These are phyloP conservation scores for Zanthoxylum bungeanum DNA, from an alignment of 345 rosid species.

Conservation along the genomic window DNA sequence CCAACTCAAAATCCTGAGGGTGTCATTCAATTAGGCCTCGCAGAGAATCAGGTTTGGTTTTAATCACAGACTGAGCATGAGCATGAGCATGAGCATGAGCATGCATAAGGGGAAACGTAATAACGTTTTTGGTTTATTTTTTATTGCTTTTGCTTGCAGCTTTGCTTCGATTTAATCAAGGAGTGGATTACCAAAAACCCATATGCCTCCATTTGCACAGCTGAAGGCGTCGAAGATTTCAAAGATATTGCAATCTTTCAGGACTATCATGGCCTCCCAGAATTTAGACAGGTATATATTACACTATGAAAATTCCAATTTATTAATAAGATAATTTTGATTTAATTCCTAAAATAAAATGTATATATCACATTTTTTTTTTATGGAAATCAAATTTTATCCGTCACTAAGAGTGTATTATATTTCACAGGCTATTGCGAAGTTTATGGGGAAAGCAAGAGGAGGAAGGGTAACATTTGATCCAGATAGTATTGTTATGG, in stretches of 20 bases:
- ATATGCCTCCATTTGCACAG: slow-evolving; percentile 67
- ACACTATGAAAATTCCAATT: too few relatives aligned
- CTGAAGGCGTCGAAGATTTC: slow-evolving; percentile 56
- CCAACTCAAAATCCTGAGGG: slow-evolving; percentile 51
- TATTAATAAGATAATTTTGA: too few relatives aligned
- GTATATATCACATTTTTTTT: too few relatives aligned
- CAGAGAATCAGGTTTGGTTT: slow-evolving; percentile 73
- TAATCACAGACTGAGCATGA: background rate
- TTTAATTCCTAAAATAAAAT: background rate
- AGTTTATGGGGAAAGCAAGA: slow-evolving; percentile 76
- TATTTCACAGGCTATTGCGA: slow-evolving; percentile 56
- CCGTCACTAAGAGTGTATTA: too few relatives aligned
- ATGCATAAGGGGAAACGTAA: too few relatives aligned
- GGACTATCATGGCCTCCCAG: slow-evolving; percentile 76
- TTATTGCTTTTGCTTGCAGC: slow-evolving; percentile 41
- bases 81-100: too few relatives aligned
- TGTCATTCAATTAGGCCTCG: slow-evolving; percentile 85
- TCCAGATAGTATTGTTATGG: slow-evolving; percentile 69
- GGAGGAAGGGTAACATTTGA: slow-evolving; percentile 58
- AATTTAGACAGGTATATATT: slow-evolving; percentile 73
- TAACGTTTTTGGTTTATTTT: background rate
- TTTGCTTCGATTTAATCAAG: slow-evolving; percentile 52
- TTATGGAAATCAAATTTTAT: too few relatives aligned
- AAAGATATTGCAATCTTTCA: slow-evolving; percentile 69
- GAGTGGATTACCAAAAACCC: slow-evolving; percentile 72